Conservation (phyloP, 148 eudicot species). For the Rhododendron williamsianum region DNA sequence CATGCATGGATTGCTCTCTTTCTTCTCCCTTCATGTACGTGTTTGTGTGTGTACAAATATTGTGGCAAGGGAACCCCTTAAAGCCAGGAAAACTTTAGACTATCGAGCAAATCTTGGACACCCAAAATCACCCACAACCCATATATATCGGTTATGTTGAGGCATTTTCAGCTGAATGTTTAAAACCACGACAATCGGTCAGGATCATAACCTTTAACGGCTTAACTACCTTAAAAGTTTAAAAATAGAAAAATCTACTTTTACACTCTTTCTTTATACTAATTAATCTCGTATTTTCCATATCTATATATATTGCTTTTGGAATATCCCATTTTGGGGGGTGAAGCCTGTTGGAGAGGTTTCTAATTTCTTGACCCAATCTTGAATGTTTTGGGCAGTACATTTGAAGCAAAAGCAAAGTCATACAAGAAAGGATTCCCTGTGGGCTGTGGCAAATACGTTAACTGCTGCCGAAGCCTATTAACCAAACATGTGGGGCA, state of each 20-base stretch:
- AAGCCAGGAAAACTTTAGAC: background rate
- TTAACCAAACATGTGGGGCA: conserved; percentile 13
- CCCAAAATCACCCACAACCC: background rate
- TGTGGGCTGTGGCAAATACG: background rate
- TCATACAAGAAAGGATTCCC: conserved; percentile 4
- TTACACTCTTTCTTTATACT: no score
- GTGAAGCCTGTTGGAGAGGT: background rate
- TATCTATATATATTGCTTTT: background rate
- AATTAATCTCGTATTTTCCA: no score
- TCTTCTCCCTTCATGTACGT: background rate
- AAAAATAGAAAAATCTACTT: no score
- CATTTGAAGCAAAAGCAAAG: conserved; percentile 17
- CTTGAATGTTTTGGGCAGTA: background rate
- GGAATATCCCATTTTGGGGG: background rate
- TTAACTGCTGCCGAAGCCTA: background rate
- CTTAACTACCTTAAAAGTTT: background rate
- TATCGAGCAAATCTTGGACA: background rate
- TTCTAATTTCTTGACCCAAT: conserved; percentile 9
- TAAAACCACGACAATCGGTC: background rate
- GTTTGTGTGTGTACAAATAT: background rate
- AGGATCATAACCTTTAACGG: background rate
- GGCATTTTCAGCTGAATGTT: background rate
- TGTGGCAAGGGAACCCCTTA: background rate
- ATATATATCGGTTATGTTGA: background rate
- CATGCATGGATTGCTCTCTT: background rate